phyloP scores from a whole-genome alignment of 169 alveolate species.

The Eimeria praecox region DNA sequence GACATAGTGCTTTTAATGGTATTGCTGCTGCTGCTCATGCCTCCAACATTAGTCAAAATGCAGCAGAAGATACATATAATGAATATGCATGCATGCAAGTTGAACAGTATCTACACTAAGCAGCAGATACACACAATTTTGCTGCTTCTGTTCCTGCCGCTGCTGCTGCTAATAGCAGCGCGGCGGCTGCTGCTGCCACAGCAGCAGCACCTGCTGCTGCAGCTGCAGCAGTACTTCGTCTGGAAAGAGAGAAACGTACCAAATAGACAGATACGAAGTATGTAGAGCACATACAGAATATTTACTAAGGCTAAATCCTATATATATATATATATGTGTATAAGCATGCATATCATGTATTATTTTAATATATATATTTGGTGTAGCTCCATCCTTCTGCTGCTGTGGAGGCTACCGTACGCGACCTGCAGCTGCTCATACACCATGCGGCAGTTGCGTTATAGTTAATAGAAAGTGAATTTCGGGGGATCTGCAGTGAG shows the following conservation, averaged over 20 bases:
- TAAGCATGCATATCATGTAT: no score
- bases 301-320: no score
- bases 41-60: slow-evolving; percentile 3
- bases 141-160: background rate
- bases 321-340: no score
- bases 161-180: slow-evolving; percentile 37
- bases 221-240: background rate
- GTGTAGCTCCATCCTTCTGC: background rate
- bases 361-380: no score
- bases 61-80: slow-evolving; percentile 10
- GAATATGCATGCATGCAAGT: slow-evolving; percentile 43
- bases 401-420: background rate
- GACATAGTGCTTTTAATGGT: slow-evolving; percentile 8
- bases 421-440: background rate
- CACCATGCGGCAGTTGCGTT: background rate
- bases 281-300: no score
- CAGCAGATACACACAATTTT: background rate
- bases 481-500: background rate
- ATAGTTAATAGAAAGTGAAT: background rate
- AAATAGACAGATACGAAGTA: background rate
- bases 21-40: slow-evolving; percentile 47
- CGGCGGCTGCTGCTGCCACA: background rate
- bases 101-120: slow-evolving; percentile 26
- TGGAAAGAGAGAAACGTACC: background rate
- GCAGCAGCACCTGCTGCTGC: background rate